A percentile compares a stretch with the other conserved stretches of the same genome.
Conservation (phyloP, 1,139 yeast genomes). For the Pichia sp. region DNA sequence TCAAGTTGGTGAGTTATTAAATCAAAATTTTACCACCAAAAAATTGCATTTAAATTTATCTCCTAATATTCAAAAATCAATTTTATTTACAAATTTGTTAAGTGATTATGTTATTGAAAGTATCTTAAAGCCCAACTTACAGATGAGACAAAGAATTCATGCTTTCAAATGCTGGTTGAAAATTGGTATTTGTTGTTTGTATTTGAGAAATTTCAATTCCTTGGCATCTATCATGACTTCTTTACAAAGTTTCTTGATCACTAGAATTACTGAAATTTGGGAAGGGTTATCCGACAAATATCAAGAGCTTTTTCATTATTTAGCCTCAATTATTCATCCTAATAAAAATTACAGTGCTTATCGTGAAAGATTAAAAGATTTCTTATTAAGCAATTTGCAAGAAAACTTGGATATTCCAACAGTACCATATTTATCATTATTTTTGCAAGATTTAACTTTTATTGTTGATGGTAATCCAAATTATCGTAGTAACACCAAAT, state of each 20-base stretch:
- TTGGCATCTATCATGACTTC: conserved; percentile 84
- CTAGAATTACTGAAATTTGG: conserved; percentile 67
- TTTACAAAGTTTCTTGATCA: conserved; percentile 72
- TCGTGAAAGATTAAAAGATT: conserved; percentile 58
- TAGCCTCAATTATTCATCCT: conserved; percentile 72
- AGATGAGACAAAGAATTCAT: conserved; percentile 47
- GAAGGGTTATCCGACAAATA: conserved; percentile 58
- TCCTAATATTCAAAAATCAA: conserved; percentile 65
- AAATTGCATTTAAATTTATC: conserved; percentile 58
- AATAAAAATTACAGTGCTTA: conserved; percentile 76
- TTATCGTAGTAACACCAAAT: conserved; percentile 48
- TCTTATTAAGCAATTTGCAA: conserved; percentile 40
- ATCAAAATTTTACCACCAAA: conserved; percentile 64
- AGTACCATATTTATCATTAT: conserved; percentile 81
- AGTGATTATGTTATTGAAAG: conserved; percentile 82
- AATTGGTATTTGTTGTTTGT: conserved; percentile 73
- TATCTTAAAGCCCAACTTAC: conserved; percentile 48
- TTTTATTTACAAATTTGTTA: conserved; percentile 70
- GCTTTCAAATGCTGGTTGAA: conserved; percentile 76
- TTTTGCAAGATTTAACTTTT: conserved; percentile 81
- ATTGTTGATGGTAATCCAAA: conserved; percentile 82
- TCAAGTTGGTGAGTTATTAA: conserved; percentile 65
- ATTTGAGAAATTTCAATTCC: conserved; percentile 77
- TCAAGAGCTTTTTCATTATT: conserved; percentile 54
- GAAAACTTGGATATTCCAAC: conserved; percentile 57